Evolutionary conservation across 257 asterid genomes (phyloP), one percentile per base, ranked within the genome.

Genomic region (Rehmannia glutinosa): DNA sequence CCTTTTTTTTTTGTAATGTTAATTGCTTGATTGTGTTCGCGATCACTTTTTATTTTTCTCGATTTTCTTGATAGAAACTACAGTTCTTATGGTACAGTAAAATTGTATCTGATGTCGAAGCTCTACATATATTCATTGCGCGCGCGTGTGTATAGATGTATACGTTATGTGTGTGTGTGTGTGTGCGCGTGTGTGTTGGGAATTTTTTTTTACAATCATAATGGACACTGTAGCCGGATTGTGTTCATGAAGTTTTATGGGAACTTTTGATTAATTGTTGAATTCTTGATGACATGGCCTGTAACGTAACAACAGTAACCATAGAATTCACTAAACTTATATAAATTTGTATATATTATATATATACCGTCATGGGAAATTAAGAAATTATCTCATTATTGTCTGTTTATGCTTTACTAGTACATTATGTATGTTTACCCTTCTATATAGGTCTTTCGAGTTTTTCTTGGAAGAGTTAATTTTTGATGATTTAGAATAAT

Each of bases 81-180:
- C 65, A 10, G 62, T 66, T 70, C 45, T 49, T 70, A 38, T 38
- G 59, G 70, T 64, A 66, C 76, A 51, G 54, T 61, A 30, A 30
- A 64, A 65, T 57, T 49, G 19, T 75, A 23, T 70, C 43, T 43
- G 66, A 27, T 68, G 67, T 46, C 39, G 59, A 74, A 41, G 58
- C 10, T 24, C 25, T 21, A 13, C n/a, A n/a, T n/a, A n/a, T n/a
- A n/a, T n/a, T n/a, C n/a, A n/a, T n/a, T 41, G 49, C 24, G 17
- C 49, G 6, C 25, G 15, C 8, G 24, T 6, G 45, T 46, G 28
- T 45, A 25, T 17, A 5, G 2, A 25, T 52, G 36, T 12, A 12
- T 23, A 12, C 20, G 8, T 32, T 15, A 2, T 16, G 12, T 64
- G 35, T 15, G 21, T 51, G 16, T 11, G 62, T 59, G 33, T 19